Conservation (phyloP, 2,329 filamentous ascomycete species). For the Alternaria sp. region DNA sequence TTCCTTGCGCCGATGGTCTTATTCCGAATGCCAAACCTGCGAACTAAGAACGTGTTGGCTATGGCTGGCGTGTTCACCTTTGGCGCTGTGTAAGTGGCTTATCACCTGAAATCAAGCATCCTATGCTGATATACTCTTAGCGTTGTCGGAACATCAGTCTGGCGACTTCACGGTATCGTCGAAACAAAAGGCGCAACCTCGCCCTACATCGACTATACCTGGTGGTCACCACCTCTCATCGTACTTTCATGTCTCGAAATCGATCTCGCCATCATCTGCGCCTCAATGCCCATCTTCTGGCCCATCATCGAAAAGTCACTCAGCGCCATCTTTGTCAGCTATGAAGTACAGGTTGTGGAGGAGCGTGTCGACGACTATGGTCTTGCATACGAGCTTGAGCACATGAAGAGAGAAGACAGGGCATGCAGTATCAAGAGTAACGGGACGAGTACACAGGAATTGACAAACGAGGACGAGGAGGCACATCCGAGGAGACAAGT, state of each 20-base stretch:
- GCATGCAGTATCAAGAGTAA: slow-evolving; percentile 37
- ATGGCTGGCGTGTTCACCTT: slow-evolving; percentile 45
- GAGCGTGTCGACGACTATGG: slow-evolving; percentile 37
- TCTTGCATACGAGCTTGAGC: slow-evolving; percentile 41
- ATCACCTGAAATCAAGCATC: no score
- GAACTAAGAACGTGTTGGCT: slow-evolving; percentile 40
- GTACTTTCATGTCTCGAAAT: slow-evolving; percentile 46
- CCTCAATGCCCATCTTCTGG: slow-evolving; percentile 51
- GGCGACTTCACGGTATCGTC: slow-evolving; percentile 44
- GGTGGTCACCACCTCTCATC: slow-evolving; percentile 38
- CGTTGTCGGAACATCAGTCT: slow-evolving; percentile 43
- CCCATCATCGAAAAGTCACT: slow-evolving; percentile 41
- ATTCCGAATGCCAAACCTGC: slow-evolving; percentile 39
- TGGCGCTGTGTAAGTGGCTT: slow-evolving; percentile 43
- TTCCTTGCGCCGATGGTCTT: slow-evolving; percentile 45
- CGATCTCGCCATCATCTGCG: slow-evolving; percentile 47
- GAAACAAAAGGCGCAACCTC: slow-evolving; percentile 37
- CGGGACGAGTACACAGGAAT: slow-evolving; percentile 32
- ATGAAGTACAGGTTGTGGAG: slow-evolving; percentile 46
- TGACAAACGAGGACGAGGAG: slow-evolving; percentile 27
- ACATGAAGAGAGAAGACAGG: slow-evolving; percentile 24
- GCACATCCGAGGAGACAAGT: slow-evolving; percentile 25
- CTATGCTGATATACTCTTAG: slow-evolving; percentile 30
- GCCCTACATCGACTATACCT: slow-evolving; percentile 48
- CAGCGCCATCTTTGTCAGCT: slow-evolving; percentile 45